Evolutionary conservation across 208 protist species (phyloP), one percentile per base, ranked within the genome.

Genomic region (Acanthamoeba culbertsoni): DNA sequence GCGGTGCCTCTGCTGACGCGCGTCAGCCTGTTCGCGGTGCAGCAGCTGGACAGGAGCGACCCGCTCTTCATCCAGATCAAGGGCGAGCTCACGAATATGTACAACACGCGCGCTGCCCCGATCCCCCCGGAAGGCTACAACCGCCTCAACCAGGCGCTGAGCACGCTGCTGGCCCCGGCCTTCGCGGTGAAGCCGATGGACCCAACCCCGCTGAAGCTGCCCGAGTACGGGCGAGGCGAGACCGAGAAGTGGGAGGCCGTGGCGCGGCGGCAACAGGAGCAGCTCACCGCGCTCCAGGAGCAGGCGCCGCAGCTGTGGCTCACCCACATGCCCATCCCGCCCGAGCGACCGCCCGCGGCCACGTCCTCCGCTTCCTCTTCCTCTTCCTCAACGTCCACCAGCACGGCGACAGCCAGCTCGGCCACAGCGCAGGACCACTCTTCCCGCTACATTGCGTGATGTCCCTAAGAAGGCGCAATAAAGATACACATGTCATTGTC

Each of bases 231-330:
- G n/a, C 43, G 75, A 16, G 75, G 46, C 43, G 43, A 86, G 75
- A 86, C 75, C 6, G 51, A 86, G 46, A 86, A 86, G 51, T 86
- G 75, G 75, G 75, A 86, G 45, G 46, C 33, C 43, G 75, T 86
- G 0, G 75, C 75, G 75, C 75, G 75, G 31, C 75, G 75, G 28
- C 43, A 62, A 31, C 43, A 37, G 33, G 75, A 86, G 75, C 75
- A 86, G 28, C 75, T 86, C 43, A 86, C n/a, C 42, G 75, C 42
- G 28, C 43, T 86, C 31, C 75, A 86, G 43, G 46, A 86, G 33
- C 75, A 57, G 42, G n/a, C 43, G 28, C 51, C 75, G 23, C 43
- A 62, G 43, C 51, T 86, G 46, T 86, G 75, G 75, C 75, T 53
- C 75, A 20, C 51, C 18, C 43, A 62, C 75, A 86, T 86, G 75